phyloP scores from a whole-genome alignment of 345 rosid genomes.

The Arabis alpina region DNA sequence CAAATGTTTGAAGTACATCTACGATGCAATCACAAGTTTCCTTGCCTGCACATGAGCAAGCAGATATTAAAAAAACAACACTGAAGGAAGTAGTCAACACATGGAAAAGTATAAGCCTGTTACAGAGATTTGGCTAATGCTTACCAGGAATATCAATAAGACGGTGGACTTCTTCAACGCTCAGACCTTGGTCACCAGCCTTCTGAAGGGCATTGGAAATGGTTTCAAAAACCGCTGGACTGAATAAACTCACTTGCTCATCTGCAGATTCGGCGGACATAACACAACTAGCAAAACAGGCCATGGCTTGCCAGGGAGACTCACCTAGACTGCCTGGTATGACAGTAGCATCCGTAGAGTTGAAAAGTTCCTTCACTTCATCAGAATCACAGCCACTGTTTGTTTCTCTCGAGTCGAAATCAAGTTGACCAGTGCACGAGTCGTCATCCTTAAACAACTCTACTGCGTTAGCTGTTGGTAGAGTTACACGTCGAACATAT shows the following conservation, averaged over 20 bases:
- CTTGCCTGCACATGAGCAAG: constrained; percentile 55
- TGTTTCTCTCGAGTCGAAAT: constrained; percentile 36
- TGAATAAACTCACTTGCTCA: constrained; percentile 39
- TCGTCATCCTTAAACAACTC: constrained; percentile 58
- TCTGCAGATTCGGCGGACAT: constrained; percentile 47
- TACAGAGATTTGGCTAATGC: constrained; percentile 8
- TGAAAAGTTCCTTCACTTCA: constrained; percentile 46
- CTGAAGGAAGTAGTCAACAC: constrained; percentile 11
- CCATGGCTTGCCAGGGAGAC: constrained; percentile 84
- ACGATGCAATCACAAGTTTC: constrained; percentile 48
- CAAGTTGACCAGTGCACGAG: constrained; percentile 48
- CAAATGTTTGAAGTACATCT: constrained; percentile 83
- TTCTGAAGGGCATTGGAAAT: constrained; percentile 65
- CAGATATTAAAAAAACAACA: constrained; percentile 28
- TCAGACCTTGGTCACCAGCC: constrained; percentile 97
- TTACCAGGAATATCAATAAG: constrained; percentile 53
- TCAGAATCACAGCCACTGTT: constrained; percentile 43
- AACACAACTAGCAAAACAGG: constrained; percentile 56
- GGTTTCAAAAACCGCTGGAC: constrained; percentile 60
- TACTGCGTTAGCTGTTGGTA: constrained; percentile 51
- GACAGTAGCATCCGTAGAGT: constrained; percentile 45
- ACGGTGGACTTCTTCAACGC: constrained; percentile 61
- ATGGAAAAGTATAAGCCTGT: neutral
- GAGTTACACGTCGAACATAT: constrained; percentile 51
- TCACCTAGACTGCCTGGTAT: constrained; percentile 46